Percentiles rank a stretch among this genome's conserved stretches.
phyloP scores from a whole-genome alignment of 23 red algal species.

The Gracilaria caudata region DNA sequence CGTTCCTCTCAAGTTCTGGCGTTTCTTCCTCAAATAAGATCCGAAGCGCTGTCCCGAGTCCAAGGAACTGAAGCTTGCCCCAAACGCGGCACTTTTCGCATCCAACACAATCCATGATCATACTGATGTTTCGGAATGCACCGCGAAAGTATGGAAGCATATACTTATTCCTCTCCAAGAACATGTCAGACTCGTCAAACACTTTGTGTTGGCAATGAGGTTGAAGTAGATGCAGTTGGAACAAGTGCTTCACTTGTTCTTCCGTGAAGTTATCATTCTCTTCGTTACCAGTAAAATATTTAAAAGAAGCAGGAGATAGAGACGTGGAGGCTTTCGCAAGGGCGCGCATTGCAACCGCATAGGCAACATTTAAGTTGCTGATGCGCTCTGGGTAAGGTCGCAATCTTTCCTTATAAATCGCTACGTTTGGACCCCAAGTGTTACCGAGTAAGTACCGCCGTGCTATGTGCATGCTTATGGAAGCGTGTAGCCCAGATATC shows the following conservation, averaged over 20 bases:
- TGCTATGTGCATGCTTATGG: constrained; percentile 97
- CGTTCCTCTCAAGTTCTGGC: constrained; percentile 79
- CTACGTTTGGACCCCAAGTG: constrained; percentile 74
- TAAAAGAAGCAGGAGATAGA: constrained; percentile 51
- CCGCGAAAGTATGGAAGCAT: constrained; percentile 77
- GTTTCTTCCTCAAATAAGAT: constrained; percentile 79
- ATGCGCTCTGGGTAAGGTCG: constrained; percentile 82
- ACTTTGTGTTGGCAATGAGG: constrained; percentile 71
- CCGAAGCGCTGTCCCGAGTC: constrained; percentile 89
- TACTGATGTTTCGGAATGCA: constrained; percentile 92
- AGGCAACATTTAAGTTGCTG: constrained; percentile 85
- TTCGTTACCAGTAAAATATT: constrained; percentile 87
- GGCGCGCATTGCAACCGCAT: constrained; percentile 89
- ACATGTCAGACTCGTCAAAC: constrained; percentile 97
- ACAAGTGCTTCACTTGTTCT: constrained; percentile 47
- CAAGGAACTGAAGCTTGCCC: constrained; percentile 98
- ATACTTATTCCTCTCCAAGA: constrained; percentile 57
- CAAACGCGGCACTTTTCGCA: constrained; percentile 98
- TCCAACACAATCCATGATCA: constrained; percentile 99
- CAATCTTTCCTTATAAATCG: constrained; percentile 87
- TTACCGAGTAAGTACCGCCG: constrained; percentile 67
- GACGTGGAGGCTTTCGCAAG: constrained; percentile 66
- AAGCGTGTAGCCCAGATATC: constrained; percentile 92
- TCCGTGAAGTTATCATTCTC: constrained; percentile 73
- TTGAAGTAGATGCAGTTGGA: constrained; percentile 67